phyloP scores from a whole-genome alignment of 805 yeast species.

The Kuraishia floccosa region DNA sequence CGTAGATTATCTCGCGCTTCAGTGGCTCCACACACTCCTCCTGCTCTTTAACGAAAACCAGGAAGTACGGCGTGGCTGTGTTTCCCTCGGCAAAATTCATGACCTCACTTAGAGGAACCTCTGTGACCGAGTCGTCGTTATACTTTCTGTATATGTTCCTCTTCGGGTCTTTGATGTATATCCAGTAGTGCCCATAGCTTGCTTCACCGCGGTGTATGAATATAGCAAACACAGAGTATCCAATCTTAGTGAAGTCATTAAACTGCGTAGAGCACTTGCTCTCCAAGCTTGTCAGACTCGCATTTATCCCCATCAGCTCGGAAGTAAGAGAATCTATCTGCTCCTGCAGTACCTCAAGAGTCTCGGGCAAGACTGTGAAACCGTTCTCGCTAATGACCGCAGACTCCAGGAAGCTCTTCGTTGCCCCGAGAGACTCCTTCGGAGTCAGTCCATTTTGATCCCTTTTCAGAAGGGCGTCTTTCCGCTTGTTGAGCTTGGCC shows the following conservation, averaged over 20 bases:
- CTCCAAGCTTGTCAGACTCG: slow-evolving; percentile 31
- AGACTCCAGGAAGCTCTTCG: slow-evolving; percentile 43
- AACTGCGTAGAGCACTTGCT: slow-evolving; percentile 48
- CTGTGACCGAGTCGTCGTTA: slow-evolving; percentile 91
- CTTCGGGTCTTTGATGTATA: slow-evolving; percentile 73
- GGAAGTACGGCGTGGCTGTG: slow-evolving; percentile 89
- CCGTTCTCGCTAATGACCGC: slow-evolving; percentile 22
- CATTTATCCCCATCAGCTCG: slow-evolving; percentile 26
- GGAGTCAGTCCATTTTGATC: slow-evolving; percentile 40
- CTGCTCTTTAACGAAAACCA: slow-evolving; percentile 71
- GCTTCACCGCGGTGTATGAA: slow-evolving; percentile 96
- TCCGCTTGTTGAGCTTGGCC: slow-evolving; percentile 27
- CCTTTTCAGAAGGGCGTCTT: slow-evolving; percentile 25
- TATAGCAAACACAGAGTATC: slow-evolving; percentile 80
- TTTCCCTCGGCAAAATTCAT: slow-evolving; percentile 56
- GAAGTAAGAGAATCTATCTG: slow-evolving; percentile 35
- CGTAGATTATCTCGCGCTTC: slow-evolving; percentile 37
- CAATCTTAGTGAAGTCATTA: slow-evolving; percentile 44
- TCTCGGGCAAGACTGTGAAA: slow-evolving; percentile 27
- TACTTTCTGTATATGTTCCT: slow-evolving; percentile 71
- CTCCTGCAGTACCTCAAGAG: slow-evolving; percentile 33
- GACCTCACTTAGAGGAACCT: slow-evolving; percentile 56
- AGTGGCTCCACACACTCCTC: slow-evolving; percentile 54
- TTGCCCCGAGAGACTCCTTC: slow-evolving; percentile 40
- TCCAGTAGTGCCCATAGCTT: slow-evolving; percentile 95